Base-by-base conservation (phyloP, 1,284 basidiomycete genomes). In the Inonotus obliquus region DNA sequence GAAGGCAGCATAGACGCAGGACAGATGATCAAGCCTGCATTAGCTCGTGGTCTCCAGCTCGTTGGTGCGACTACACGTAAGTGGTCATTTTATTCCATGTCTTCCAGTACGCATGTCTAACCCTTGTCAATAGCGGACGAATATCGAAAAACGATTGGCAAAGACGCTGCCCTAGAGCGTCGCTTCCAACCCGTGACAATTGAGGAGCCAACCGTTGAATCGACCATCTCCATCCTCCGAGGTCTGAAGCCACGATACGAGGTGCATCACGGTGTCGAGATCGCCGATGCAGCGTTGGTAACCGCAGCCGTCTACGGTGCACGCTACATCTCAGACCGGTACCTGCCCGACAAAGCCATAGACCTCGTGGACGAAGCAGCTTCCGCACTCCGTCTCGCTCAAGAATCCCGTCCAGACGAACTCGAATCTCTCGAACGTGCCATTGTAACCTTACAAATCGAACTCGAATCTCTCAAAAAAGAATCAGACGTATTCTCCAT, bases 1-100 rank as follows among this genome's bases (percentile, higher is more conserved):
- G 94, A 96, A 76, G 94, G 94, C 9, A 90, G 89, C 63, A 89
- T 97, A 65, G 93, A 96, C 68, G 94, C 91, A 1, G 92, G 91
- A 0, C 92, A 96, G 70, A 91, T 94, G 89, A 91, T 94, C 66
- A 94, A 94, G 70, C 91, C 92, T 35, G 89, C 92, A 0, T 80
- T 96, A 3, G 93, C 92, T 1, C 79, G 92, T 45, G 94, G 94
- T 2, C 75, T 96, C 2, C 90, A 92, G 69, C 83, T 95, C 1
- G 89, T 95, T 5, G 93, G 93, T 32, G 92, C 93, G 0, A 95
- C 93, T 0, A 95, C 93, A 3, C 84, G 90, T 89, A 72, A 61
- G 85, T 21, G 23, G 14, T 35, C 23, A 25, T 9, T 39, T 55
- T 10, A 39, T 54, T 10, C 27, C 41, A 5, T 1, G 47, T 41